Evolutionary conservation across 768 basidiomycete genomes (phyloP).

Genomic region (Jaapia argillacea): DNA sequence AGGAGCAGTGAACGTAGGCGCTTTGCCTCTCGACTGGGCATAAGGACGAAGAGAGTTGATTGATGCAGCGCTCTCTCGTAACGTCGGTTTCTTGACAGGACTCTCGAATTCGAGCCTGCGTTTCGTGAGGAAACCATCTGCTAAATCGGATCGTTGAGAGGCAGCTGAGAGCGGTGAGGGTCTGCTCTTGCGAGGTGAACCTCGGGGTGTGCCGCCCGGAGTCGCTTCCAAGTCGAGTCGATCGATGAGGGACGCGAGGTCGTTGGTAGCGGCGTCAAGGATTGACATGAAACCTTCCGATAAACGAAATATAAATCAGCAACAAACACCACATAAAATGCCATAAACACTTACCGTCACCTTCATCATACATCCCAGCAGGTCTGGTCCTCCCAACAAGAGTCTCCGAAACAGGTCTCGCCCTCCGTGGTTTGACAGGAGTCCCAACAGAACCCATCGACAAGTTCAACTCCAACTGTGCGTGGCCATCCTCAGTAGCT

Average conservation of each 20-base stretch:
- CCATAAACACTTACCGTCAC: conserved; percentile 32
- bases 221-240: conserved; percentile 78
- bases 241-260: conserved; percentile 69
- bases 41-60: conserved; percentile 43
- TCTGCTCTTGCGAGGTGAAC: conserved; percentile 18
- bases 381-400: conserved; percentile 39
- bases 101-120: conserved; percentile 17
- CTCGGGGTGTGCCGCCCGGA: conserved; percentile 39
- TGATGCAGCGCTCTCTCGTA: conserved; percentile 29
- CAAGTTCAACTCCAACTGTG: conserved; percentile 9
- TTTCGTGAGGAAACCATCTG: conserved; percentile 9
- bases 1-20: conserved; percentile 6
- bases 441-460: conserved; percentile 15
- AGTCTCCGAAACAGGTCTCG: conserved; percentile 59
- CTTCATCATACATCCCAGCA: conserved; percentile 36
- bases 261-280: conserved; percentile 73
- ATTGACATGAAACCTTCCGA: conserved; percentile 48
- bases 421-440: conserved; percentile 31
- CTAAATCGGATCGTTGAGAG: conserved; percentile 7
- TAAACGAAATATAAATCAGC: conserved; percentile 3
- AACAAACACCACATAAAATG: conserved; percentile 1
- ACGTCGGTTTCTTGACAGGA: conserved; percentile 22
- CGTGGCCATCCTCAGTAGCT: conserved; percentile 44
- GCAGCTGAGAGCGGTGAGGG: conserved; percentile 14
- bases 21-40: conserved; percentile 21